phyloP scores from a whole-genome alignment of 2,329 filamentous ascomycete species.

The Xylariaceae sp. region DNA sequence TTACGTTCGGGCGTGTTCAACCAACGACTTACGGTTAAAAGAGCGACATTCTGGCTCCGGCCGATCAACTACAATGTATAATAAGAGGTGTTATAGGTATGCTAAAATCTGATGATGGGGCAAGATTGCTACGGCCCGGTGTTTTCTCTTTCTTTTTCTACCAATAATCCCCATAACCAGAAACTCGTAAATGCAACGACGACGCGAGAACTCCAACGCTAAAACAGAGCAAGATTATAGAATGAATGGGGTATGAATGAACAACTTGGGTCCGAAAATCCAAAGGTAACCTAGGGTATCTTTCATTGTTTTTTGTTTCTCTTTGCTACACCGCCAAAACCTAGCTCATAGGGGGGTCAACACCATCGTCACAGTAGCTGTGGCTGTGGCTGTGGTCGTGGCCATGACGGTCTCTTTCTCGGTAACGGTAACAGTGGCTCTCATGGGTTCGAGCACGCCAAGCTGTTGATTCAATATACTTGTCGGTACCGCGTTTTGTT shows the following conservation, averaged over 20 bases:
- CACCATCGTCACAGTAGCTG: conserved; percentile 10
- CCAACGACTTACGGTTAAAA: too few species aligned
- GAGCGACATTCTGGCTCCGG: background rate
- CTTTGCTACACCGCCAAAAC: background rate
- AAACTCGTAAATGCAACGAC: background rate
- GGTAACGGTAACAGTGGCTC: conserved; percentile 15
- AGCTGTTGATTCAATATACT: background rate
- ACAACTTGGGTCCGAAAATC: background rate
- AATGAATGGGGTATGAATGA: conserved; percentile 1
- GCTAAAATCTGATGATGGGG: background rate
- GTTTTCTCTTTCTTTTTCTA: background rate
- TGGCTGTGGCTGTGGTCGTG: conserved; percentile 9
- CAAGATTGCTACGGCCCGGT: background rate
- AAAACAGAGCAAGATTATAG: background rate
- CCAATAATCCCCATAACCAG: background rate
- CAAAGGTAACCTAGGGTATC: background rate
- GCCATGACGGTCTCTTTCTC: conserved; percentile 11
- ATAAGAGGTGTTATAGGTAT: background rate
- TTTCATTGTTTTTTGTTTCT: background rate
- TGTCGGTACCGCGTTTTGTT: background rate
- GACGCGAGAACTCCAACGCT: conserved; percentile 15
- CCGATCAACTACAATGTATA: background rate
- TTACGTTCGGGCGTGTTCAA: too few species aligned
- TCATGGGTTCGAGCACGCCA: background rate
- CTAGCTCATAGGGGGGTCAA: background rate